Percentiles rank a stretch among this genome's conserved stretches.
Evolutionary conservation across 805 yeast genomes (phyloP).

Genomic region (Candida ipomoeae): DNA sequence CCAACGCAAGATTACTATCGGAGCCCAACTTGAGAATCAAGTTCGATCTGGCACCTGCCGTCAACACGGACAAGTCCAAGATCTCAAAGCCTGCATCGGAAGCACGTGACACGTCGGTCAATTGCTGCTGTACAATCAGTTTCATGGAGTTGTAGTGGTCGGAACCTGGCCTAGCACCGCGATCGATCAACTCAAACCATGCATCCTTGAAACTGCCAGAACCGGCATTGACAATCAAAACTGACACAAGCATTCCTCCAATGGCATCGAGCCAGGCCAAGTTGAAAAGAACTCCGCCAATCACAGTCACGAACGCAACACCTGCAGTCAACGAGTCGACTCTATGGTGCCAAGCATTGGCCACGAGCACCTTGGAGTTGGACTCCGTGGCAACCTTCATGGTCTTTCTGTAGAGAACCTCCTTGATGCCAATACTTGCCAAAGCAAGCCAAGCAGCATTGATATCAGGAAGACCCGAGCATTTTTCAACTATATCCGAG

Average conservation of each 20-base stretch:
- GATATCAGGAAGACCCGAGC: slow-evolving; percentile 44
- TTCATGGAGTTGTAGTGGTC: slow-evolving; percentile 45
- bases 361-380: slow-evolving; percentile 84
- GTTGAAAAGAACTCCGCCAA: slow-evolving; percentile 75
- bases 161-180: slow-evolving; percentile 52
- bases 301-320: slow-evolving; percentile 84
- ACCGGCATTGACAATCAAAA: slow-evolving; percentile 80
- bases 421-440: slow-evolving; percentile 82
- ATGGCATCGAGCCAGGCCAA: slow-evolving; percentile 85
- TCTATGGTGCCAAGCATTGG: slow-evolving; percentile 99
- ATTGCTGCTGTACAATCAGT: slow-evolving; percentile 34
- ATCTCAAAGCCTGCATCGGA: slow-evolving; percentile 31
- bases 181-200: slow-evolving; percentile 73
- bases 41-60: slow-evolving; percentile 57
- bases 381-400: slow-evolving; percentile 70
- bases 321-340: slow-evolving; percentile 89
- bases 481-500: neutral
- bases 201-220: slow-evolving; percentile 66
- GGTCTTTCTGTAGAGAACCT: slow-evolving; percentile 82
- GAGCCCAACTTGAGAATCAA: slow-evolving; percentile 30
- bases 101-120: slow-evolving; percentile 20
- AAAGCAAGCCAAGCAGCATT: slow-evolving; percentile 97
- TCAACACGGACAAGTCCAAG: slow-evolving; percentile 43
- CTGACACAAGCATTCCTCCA: slow-evolving; percentile 86
- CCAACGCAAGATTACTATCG: slow-evolving; percentile 18